phyloP scores from a whole-genome alignment of 192 early-diverging fungal genomes.

The Coemansia sp. region DNA sequence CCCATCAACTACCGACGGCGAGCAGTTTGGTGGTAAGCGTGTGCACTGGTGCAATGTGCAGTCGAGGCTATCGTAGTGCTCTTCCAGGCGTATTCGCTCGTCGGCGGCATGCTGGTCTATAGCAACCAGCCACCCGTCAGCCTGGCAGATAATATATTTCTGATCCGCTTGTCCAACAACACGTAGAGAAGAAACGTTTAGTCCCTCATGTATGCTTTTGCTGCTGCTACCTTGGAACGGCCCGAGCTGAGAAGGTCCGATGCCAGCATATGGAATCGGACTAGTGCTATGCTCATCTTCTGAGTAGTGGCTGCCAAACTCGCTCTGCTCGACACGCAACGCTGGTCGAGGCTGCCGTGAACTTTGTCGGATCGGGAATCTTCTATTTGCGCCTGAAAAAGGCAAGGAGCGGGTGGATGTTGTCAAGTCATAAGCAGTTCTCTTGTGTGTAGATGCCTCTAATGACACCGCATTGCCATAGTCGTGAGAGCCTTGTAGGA shows the following conservation, averaged over 20 bases:
- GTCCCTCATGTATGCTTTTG: not conserved
- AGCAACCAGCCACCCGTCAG: slow-evolving; percentile 30
- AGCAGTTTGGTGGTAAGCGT: not conserved
- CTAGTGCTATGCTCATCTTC: not conserved
- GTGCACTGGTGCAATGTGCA: slow-evolving; percentile 12
- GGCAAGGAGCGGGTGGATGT: not conserved
- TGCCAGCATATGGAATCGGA: slow-evolving; percentile 9
- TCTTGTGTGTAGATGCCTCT: not conserved
- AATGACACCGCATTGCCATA: not conserved
- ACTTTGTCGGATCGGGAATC: slow-evolving; percentile 6
- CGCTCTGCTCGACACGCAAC: not conserved
- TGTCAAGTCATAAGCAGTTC: not conserved
- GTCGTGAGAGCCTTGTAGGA: not conserved
- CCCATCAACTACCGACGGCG: slow-evolving; percentile 27
- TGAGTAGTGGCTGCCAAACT: not conserved
- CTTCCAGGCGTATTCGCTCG: slow-evolving; percentile 51
- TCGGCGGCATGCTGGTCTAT: slow-evolving; percentile 60
- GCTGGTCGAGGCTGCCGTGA: not conserved
- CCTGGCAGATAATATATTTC: slow-evolving; percentile 50
- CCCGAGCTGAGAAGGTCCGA: not conserved
- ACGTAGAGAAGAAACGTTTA: slow-evolving; percentile 18
- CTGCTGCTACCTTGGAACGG: not conserved
- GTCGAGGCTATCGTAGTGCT: slow-evolving; percentile 19
- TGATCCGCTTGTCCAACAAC: slow-evolving; percentile 49
- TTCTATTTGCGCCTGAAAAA: not conserved